Evolutionary conservation across 176 grass and related monocot species (phyloP), one percentile per base, ranked within the genome.

Genomic region (Bolboschoenus planiculmis): DNA sequence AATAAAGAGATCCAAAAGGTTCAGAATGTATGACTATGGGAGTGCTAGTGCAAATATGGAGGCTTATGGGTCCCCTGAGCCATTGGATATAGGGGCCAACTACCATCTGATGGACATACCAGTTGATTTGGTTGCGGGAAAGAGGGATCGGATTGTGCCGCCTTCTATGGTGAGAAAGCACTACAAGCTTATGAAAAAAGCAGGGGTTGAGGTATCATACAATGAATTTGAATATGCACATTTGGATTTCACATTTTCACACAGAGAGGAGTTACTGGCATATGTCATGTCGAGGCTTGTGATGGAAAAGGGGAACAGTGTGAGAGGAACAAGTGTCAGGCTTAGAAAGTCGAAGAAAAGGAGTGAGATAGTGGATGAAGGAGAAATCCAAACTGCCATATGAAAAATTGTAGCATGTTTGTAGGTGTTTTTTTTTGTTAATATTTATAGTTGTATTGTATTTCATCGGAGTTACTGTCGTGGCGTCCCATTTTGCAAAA

Each of bases 141-240:
- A 89, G 40, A 95, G 86, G 73, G 95, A 98, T 35, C 82, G 85
- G 65, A 89, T 98, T 50, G 91, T 98, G 80, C 88, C 90, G 43
- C 95, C 95, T 82, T 93, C 88, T 9, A 98, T 98, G 95, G 95
- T 98, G 9, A 92, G 85, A 82, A 98, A 93, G 83, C 95, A 97
- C 81, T 97, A 94, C 36, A 91, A 79, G 58, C 35, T 97, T 75
- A 97, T 97, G 92, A 86, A 76, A 23, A 93, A 79, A 44, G 87
- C 87, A 18, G 85, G 82, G 10, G 95, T 95, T 14, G 87, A 85
- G 73, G 95, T 95, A 15, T 95, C 95, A 26, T 98, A 94, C 56
- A 95, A 94, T 62, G 95, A 93, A 83, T 98, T 97, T n/a, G 95
- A 95, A 79, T 98, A 95, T 29, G 95, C 95, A 2, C 95, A 98